Conservation (phyloP, 2,329 filamentous ascomycete genomes). For the Alternaria metachromatica region DNA sequence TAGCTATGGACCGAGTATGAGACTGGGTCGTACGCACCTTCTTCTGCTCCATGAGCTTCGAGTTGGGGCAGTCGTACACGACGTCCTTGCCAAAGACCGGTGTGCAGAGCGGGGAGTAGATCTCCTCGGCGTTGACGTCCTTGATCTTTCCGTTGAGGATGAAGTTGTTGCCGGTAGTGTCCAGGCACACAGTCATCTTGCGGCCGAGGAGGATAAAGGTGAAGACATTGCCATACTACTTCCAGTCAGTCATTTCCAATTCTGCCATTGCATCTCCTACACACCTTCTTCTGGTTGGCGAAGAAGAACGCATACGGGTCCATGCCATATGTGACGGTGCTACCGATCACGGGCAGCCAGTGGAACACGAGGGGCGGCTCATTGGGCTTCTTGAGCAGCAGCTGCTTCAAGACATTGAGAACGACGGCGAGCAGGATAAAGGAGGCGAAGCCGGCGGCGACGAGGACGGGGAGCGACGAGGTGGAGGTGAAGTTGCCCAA, state of each 20-base stretch:
- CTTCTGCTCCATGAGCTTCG: conserved; percentile 96
- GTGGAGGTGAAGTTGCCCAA: conserved; percentile 54
- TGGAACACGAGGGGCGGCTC: conserved; percentile 69
- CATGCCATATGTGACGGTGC: conserved; percentile 92
- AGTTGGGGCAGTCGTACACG: conserved; percentile 88
- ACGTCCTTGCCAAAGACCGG: conserved; percentile 83
- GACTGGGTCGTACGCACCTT: conserved; percentile 64
- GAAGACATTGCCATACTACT: conserved; percentile 84
- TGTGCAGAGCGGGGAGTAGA: conserved; percentile 78
- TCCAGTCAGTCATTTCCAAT: conserved; percentile 25
- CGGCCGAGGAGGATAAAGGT: conserved; percentile 88
- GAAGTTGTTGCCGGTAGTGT: conserved; percentile 85
- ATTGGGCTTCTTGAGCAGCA: conserved; percentile 81
- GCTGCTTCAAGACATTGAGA: conserved; percentile 80
- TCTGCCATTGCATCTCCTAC: conserved; percentile 15
- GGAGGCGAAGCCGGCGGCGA: conserved; percentile 53
- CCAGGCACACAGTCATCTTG: conserved; percentile 86
- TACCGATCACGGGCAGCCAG: conserved; percentile 77
- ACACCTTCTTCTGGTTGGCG: conserved; percentile 73
- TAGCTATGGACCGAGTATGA: not conserved
- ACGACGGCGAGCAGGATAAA: conserved; percentile 66
- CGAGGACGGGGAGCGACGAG: conserved; percentile 53
- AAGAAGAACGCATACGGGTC: conserved; percentile 90
- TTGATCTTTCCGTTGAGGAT: conserved; percentile 90
- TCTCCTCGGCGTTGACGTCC: conserved; percentile 89